Evolutionary conservation across 1,284 basidiomycete species (phyloP).

Genomic region (Heterobasidion annosum): DNA sequence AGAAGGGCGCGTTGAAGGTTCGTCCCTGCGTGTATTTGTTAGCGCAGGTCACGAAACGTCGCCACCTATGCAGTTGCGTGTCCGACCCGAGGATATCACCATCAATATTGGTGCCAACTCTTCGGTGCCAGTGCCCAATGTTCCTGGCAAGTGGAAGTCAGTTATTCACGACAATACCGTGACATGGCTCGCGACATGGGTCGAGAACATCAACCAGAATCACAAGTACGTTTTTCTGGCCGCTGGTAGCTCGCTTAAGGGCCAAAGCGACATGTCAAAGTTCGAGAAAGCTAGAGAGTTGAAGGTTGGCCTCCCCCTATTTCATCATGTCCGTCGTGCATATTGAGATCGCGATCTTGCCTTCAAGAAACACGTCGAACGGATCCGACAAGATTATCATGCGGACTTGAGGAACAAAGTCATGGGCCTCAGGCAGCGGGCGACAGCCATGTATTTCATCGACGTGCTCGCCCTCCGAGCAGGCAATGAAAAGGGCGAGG

Average conservation of each 20-base stretch:
- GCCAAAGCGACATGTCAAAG: constrained; percentile 92
- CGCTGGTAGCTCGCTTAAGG: constrained; percentile 89
- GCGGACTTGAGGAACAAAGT: constrained; percentile 81
- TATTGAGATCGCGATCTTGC: not conserved
- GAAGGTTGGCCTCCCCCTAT: constrained; percentile 45
- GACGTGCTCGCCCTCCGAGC: constrained; percentile 92
- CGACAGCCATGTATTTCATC: constrained; percentile 97
- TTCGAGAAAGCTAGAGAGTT: constrained; percentile 95
- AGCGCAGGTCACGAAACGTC: not conserved
- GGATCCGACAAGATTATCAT: constrained; percentile 82
- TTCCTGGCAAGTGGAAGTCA: constrained; percentile 81
- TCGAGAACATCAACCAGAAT: constrained; percentile 88
- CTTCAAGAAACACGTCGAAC: constrained; percentile 76
- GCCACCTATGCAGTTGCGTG: constrained; percentile 50
- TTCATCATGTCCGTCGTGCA: not conserved
- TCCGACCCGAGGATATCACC: constrained; percentile 89
- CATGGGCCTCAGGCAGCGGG: constrained; percentile 89
- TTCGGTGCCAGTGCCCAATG: constrained; percentile 75
- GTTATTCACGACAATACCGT: constrained; percentile 89
- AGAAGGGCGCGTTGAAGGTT: constrained; percentile 94
- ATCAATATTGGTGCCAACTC: constrained; percentile 82
- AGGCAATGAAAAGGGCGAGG: constrained; percentile 97
- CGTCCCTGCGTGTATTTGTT: constrained; percentile 9
- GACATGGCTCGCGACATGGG: constrained; percentile 97
- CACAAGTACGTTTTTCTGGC: constrained; percentile 97